Percentiles rank a stretch among this genome's conserved stretches.
These are phyloP conservation scores for Tulasnella sp. DNA, from an alignment of 768 basidiomycete species.

Conservation along the genomic window DNA sequence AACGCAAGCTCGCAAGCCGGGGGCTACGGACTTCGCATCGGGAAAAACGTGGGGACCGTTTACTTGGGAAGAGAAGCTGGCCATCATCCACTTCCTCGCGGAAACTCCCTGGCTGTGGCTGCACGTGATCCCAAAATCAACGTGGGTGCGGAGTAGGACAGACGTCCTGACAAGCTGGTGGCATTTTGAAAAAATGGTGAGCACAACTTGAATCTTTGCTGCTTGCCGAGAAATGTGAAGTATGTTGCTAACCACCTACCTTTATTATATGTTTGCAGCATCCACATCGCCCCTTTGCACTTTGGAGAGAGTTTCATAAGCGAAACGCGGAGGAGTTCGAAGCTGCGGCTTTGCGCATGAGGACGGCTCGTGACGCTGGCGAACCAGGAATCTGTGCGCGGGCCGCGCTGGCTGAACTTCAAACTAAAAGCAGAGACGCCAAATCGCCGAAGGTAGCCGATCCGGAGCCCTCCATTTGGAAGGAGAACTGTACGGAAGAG, in stretches of 20 bases:
- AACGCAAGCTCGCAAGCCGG: no score
- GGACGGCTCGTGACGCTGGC: not conserved
- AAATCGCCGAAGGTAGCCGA: no score
- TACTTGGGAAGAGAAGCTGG: constrained; percentile 1
- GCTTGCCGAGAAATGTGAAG: no score
- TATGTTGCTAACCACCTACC: not conserved
- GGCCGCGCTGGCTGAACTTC: no score
- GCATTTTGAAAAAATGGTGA: not conserved
- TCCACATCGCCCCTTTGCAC: constrained; percentile 4
- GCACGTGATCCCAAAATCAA: not conserved
- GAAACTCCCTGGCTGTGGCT: constrained; percentile 13
- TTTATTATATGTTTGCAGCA: not conserved
- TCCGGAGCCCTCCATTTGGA: no score
- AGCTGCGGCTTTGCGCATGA: not conserved
- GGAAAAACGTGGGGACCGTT: not conserved
- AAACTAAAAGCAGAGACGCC: no score
- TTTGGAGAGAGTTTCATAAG: constrained; percentile 12
- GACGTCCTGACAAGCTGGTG: constrained; percentile 2
- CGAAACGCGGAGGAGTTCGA: constrained; percentile 7
- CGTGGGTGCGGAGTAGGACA: not conserved
- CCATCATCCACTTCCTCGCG: constrained; percentile 8
- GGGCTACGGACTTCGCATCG: not conserved
- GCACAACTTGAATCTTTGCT: not conserved
- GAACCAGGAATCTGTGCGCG: no score
- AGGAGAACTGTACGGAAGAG: no score